Percentiles rank a stretch among this genome's conserved stretches.
Conservation (phyloP, 2,329 filamentous ascomycete genomes). For the Paraconiothyrium sp. region DNA sequence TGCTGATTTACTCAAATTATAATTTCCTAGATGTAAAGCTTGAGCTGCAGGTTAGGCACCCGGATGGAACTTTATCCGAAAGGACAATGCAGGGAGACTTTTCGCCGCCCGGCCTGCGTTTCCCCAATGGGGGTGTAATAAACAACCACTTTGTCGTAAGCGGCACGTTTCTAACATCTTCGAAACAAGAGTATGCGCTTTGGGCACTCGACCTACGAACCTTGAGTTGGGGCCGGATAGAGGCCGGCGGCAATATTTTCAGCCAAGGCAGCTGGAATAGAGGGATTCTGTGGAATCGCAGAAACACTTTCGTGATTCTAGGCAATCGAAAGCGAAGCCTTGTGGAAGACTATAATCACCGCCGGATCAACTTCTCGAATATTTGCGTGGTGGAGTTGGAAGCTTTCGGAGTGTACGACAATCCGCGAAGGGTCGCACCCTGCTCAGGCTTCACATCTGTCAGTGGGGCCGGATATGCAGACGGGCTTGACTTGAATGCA, state of each 20-base stretch:
- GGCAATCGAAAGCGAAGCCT: slow-evolving; percentile 92
- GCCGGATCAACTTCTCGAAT: slow-evolving; percentile 96
- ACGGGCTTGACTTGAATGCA: slow-evolving; percentile 64
- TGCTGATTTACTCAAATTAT: slow-evolving; percentile 99
- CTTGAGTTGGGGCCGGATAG: slow-evolving; percentile 93
- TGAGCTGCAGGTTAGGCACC: slow-evolving; percentile 86
- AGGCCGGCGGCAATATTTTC: slow-evolving; percentile 90
- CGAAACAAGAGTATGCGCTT: slow-evolving; percentile 96
- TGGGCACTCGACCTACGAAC: slow-evolving; percentile 93
- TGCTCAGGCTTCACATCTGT: slow-evolving; percentile 86
- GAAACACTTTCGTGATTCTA: slow-evolving; percentile 95
- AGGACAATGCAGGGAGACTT: slow-evolving; percentile 87
- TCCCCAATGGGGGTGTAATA: slow-evolving; percentile 94
- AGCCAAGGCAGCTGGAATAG: slow-evolving; percentile 98
- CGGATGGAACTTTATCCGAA: slow-evolving; percentile 85
- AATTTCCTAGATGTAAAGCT: slow-evolving; percentile 98
- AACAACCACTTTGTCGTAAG: slow-evolving; percentile 97
- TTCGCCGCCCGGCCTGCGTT: slow-evolving; percentile 90
- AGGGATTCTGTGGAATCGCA: slow-evolving; percentile 89
- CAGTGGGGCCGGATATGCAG: slow-evolving; percentile 72
- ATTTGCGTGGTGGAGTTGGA: slow-evolving; percentile 97
- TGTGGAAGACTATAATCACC: slow-evolving; percentile 97
- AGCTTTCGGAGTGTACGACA: slow-evolving; percentile 96
- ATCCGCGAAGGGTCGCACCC: slow-evolving; percentile 80
- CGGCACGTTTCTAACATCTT: slow-evolving; percentile 95